Conservation (phyloP, 2,329 filamentous ascomycete species). For the Curvularia spicifera region DNA sequence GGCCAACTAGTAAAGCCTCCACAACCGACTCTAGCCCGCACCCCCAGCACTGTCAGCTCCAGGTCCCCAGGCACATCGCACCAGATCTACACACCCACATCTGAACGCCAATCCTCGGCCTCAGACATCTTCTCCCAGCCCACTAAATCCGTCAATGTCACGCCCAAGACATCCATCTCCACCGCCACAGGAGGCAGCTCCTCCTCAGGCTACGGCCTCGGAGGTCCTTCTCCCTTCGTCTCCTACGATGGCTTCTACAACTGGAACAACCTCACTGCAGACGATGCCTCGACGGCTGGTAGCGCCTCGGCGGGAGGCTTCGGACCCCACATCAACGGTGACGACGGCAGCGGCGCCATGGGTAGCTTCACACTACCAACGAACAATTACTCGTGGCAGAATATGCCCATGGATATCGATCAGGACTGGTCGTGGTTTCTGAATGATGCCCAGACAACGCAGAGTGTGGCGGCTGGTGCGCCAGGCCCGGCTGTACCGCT, state of each 20-base stretch:
- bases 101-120: constrained; percentile 14
- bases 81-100: constrained; percentile 22
- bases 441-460: constrained; percentile 36
- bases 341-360: constrained; percentile 23
- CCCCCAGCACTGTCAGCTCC: constrained; percentile 6
- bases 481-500: constrained; percentile 6
- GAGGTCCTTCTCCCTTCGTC: constrained; percentile 41
- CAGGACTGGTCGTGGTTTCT: constrained; percentile 53
- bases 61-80: constrained; percentile 7
- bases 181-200: constrained; percentile 14
- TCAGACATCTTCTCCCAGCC: constrained; percentile 23
- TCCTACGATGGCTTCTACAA: constrained; percentile 52
- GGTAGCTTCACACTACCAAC: constrained; percentile 42
- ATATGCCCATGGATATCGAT: constrained; percentile 51
- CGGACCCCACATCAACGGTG: constrained; percentile 39
- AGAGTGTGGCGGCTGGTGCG: constrained; percentile 11
- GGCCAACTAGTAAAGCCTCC: constrained; percentile 24
- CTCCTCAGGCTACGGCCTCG: constrained; percentile 19
- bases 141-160: constrained; percentile 20
- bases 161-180: constrained; percentile 24
- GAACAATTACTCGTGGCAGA: constrained; percentile 49
- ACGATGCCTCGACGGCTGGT: constrained; percentile 17
- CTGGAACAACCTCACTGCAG: constrained; percentile 31
- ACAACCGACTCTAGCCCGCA: constrained; percentile 1
- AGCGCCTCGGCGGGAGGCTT: background rate